Evolutionary conservation across 73 alveolate species (phyloP).

Genomic region (Tetrahymena thermophila): DNA sequence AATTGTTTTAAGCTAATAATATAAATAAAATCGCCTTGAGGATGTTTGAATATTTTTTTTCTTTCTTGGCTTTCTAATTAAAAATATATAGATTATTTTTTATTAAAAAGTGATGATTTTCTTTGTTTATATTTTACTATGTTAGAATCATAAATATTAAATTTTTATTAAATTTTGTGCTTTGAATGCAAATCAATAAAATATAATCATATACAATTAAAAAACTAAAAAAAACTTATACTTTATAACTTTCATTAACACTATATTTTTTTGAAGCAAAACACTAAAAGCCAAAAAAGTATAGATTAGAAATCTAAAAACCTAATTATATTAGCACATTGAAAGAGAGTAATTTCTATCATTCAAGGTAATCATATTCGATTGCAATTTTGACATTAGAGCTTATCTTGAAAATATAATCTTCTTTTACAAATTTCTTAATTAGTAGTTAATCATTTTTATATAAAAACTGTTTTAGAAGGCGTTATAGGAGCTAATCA

Average conservation of each 20-base stretch:
- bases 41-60: not conserved
- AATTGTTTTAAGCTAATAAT: not conserved
- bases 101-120: not conserved
- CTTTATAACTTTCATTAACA: not conserved
- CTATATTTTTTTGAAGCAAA: not conserved
- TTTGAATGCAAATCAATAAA: not conserved
- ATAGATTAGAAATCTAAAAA: not conserved
- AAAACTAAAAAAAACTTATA: not conserved
- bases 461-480: not conserved
- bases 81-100: not conserved
- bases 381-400: not conserved
- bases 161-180: not conserved
- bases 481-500: not conserved
- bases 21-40: not conserved
- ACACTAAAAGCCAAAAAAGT: not conserved
- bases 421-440: too few species aligned
- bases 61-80: not conserved
- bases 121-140: not conserved
- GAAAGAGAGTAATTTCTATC: not conserved
- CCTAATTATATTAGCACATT: not conserved
- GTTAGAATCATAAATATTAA: not conserved
- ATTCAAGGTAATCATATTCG: not conserved
- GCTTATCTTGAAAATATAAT: not conserved
- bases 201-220: not conserved
- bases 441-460: not conserved